Evolutionary conservation across 2,329 filamentous ascomycete genomes (phyloP).

Genomic region (Pseudogymnoascus sp.): DNA sequence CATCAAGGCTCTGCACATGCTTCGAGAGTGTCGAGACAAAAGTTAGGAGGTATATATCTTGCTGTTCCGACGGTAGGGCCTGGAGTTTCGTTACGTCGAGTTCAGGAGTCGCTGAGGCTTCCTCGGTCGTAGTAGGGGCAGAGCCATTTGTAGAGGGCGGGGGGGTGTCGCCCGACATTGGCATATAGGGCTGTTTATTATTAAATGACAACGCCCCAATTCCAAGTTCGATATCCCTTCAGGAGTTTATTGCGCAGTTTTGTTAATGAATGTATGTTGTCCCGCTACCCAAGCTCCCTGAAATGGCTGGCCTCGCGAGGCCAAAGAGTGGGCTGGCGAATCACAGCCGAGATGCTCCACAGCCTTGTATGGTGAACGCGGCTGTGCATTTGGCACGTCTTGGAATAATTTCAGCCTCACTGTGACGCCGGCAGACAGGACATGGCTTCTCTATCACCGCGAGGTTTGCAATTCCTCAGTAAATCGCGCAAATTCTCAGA

Average conservation of each 20-base stretch:
- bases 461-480: background rate
- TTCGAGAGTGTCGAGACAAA: slow-evolving; percentile 77
- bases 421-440: background rate
- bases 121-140: slow-evolving; percentile 30
- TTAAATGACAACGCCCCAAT: background rate
- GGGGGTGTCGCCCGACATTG: slow-evolving; percentile 27
- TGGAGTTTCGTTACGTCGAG: slow-evolving; percentile 88
- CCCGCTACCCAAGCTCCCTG: background rate
- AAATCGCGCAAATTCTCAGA: slow-evolving; percentile 9
- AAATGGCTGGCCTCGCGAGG: slow-evolving; percentile 6
- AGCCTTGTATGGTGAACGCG: background rate
- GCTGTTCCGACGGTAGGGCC: slow-evolving; percentile 83
- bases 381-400: background rate
- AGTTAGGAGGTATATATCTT: slow-evolving; percentile 86
- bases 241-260: background rate
- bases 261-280: slow-evolving; percentile 1
- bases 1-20: slow-evolving; percentile 66
- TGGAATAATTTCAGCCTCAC: slow-evolving; percentile 10
- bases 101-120: slow-evolving; percentile 55
- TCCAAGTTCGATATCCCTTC: slow-evolving; percentile 5
- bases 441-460: slow-evolving; percentile 8
- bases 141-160: slow-evolving; percentile 29
- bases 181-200: background rate
- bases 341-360: slow-evolving; percentile 6
- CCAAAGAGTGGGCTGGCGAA: slow-evolving; percentile 6